Base-by-base conservation (phyloP, 306 rosid genomes). In the Rosa multiflora region DNA sequence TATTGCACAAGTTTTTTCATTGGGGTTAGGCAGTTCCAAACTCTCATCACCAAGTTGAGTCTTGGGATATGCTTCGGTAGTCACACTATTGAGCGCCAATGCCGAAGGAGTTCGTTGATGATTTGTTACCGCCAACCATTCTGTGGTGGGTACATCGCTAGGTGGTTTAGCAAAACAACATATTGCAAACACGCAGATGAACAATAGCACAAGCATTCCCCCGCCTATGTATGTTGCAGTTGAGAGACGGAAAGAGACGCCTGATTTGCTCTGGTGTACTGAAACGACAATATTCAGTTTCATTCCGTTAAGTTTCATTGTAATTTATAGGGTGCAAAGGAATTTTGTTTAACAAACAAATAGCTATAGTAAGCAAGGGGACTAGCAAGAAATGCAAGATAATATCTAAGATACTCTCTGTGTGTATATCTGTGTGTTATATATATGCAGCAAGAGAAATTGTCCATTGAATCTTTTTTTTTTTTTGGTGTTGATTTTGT, bases 31-130 rank as follows among this genome's bases (percentile, higher is more conserved):
- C 37, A 74, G 21, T 40, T 74, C 78, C 52, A 15, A 40, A 13
- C 53, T 56, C 23, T 56, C 53, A 13, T 74, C 40, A 3, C 78
- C 78, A 2, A 56, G 52, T 21, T 56, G 40, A 74, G 39, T 74
- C 68, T 55, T 42, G 42, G 56, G 78, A 42, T 40, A 74, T 17
- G 42, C 15, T 23, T 58, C 55, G 21, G 44, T 56, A 10, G 69
- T 74, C 29, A 3, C 69, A 74, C 23, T 0, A 21, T 56, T n/a
- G 8, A 56, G 40, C 43, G 17, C 20, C 40, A 5, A 13, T 29
- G 67, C 15, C 9, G 5, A 3, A 5, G 37, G 12, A 74, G 67
- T 39, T 40, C 40, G 67, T 40, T 43, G 49, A 56, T 43, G 49
- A 56, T 21, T 7, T 26, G 29, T 12, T 6, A 20, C 56, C 14